Conservation (phyloP, 2,329 filamentous ascomycete genomes). For the Fusarium illudens region DNA sequence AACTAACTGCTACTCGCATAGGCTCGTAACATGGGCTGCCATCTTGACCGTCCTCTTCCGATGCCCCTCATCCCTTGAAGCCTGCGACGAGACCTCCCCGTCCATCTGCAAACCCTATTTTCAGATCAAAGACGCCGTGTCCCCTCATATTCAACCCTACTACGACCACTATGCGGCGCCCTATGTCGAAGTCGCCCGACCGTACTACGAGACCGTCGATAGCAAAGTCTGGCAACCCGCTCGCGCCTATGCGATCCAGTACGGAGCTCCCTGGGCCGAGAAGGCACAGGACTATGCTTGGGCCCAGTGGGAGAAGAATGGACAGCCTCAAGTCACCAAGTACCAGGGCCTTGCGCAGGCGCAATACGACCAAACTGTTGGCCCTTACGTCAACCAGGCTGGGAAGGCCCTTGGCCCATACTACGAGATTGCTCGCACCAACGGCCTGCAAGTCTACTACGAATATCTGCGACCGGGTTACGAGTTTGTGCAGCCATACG, state of each 20-base stretch:
- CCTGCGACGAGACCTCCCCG: slow-evolving; percentile 75
- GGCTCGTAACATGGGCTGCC: slow-evolving; percentile 85
- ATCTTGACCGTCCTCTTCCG: slow-evolving; percentile 82
- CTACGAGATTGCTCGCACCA: slow-evolving; percentile 70
- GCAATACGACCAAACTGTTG: slow-evolving; percentile 76
- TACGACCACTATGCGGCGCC: slow-evolving; percentile 85
- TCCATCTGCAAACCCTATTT: slow-evolving; percentile 86
- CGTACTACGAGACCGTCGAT: slow-evolving; percentile 74
- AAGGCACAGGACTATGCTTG: slow-evolving; percentile 72
- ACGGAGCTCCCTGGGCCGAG: slow-evolving; percentile 77
- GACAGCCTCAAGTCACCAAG: slow-evolving; percentile 77
- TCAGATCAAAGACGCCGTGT: slow-evolving; percentile 66
- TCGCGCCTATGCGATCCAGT: slow-evolving; percentile 71
- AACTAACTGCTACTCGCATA: slow-evolving; percentile 46
- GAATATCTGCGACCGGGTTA: slow-evolving; percentile 80
- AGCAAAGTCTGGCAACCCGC: slow-evolving; percentile 74
- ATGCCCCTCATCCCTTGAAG: slow-evolving; percentile 76
- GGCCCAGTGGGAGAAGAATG: slow-evolving; percentile 79
- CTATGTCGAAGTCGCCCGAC: slow-evolving; percentile 78
- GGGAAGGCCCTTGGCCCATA: slow-evolving; percentile 72
- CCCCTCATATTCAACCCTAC: slow-evolving; percentile 83
- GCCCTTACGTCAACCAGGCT: slow-evolving; percentile 75
- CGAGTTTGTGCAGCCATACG: slow-evolving; percentile 76
- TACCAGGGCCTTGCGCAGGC: slow-evolving; percentile 67
- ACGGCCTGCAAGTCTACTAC: slow-evolving; percentile 73